Evolutionary conservation across 2,329 filamentous ascomycete species (phyloP).

Genomic region (Pseudogymnoascus sp.): DNA sequence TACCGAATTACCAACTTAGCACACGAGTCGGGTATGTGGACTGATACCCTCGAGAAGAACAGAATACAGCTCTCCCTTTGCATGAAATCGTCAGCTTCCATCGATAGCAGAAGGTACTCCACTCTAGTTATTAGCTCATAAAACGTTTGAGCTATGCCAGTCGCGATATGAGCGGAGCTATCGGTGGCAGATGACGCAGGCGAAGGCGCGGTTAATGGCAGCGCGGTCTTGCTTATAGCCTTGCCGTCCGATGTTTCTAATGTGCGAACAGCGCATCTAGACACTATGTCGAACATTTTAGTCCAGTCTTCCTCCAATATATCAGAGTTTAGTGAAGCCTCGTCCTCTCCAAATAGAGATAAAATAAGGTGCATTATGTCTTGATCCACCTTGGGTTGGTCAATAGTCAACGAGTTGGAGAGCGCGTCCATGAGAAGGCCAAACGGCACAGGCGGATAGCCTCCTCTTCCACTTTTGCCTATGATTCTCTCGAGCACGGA

Average conservation of each 20-base stretch:
- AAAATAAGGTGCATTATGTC: slow-evolving; percentile 36
- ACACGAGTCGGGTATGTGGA: slow-evolving; percentile 55
- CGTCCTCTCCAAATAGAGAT: slow-evolving; percentile 45
- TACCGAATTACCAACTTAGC: slow-evolving; percentile 58
- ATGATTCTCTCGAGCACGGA: slow-evolving; percentile 55
- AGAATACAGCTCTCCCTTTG: slow-evolving; percentile 59
- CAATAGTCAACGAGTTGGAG: slow-evolving; percentile 36
- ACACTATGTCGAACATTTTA: slow-evolving; percentile 50
- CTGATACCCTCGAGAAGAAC: slow-evolving; percentile 56
- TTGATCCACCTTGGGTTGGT: slow-evolving; percentile 26
- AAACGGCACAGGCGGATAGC: slow-evolving; percentile 52
- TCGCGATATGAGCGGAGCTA: slow-evolving; percentile 15
- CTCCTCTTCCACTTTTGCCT: slow-evolving; percentile 50
- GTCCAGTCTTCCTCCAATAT: slow-evolving; percentile 61
- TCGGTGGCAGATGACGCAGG: slow-evolving; percentile 16
- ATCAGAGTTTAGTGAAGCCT: slow-evolving; percentile 45
- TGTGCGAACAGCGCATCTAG: slow-evolving; percentile 38
- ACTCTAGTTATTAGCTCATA: slow-evolving; percentile 25
- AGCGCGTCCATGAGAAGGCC: slow-evolving; percentile 51
- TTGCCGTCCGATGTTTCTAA: slow-evolving; percentile 24
- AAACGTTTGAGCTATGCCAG: slow-evolving; percentile 22
- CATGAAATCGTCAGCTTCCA: slow-evolving; percentile 43
- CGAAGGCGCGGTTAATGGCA: slow-evolving; percentile 9
- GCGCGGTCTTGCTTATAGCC: slow-evolving; percentile 16
- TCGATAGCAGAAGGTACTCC: slow-evolving; percentile 29